Base-by-base conservation (phyloP, 306 rosid genomes). In the Oemleria cerasiformis region DNA sequence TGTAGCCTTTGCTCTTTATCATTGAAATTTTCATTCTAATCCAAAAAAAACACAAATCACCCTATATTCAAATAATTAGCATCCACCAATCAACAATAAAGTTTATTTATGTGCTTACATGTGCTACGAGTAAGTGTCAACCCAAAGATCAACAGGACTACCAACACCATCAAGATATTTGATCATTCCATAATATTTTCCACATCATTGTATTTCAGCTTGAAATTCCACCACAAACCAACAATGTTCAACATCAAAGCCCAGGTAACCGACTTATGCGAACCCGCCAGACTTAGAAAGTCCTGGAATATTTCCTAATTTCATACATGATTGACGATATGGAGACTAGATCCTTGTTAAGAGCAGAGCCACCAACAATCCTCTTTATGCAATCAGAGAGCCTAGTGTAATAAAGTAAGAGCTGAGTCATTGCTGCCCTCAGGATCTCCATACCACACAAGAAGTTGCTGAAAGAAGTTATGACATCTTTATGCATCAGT, bases 401-500 rank as follows among this genome's bases (percentile, higher is more conserved):
- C 77, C 98, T 85, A 8, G 98, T 92, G 75, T 92, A 92, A 67
- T 92, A 92, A 56, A 92, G 98, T 75, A 92, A 77, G 67, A 92
- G 68, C 80, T 92, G 97, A 76, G 97, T 89, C 86, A 92, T 78
- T 14, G 97, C 97, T 44, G 96, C 96, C 86, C 96, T 84, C 68
- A 83, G 69, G 53, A 81, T 94, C 63, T 94, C 98, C 98, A 94
- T 94, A 16, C 98, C 98, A 60, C 97, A 91, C 85, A 94, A 82
- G 83, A 94, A 91, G 87, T 87, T 94, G 87, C 98, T 94, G 84
- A 94, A 94, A 73, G 98, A 94, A 39, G 98, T 94, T 61, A 94
- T 94, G 67, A 94, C 98, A 74, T 94, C 98, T 82, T 91, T 94
- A 86, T 94, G 98, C 98, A 94, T 94, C 84, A 94, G 79, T 83